These are phyloP conservation scores for Serendipita sp. DNA, from an alignment of 768 basidiomycete genomes.

Conservation along the genomic window DNA sequence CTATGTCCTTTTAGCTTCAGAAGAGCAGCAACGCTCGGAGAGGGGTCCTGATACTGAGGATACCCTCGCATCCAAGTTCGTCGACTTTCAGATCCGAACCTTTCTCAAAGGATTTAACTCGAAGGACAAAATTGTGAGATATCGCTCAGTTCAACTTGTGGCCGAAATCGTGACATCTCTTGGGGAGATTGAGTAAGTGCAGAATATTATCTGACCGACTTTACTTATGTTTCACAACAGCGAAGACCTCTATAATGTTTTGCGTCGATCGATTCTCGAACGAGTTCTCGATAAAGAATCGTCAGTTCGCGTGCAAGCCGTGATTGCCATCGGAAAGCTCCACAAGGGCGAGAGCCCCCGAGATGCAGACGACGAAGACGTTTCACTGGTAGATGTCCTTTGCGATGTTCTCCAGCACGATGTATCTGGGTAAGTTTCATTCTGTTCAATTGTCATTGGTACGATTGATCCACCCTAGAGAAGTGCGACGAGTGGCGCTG, in stretches of 20 bases:
- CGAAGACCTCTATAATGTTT: conserved; percentile 50
- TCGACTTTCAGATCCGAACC: conserved; percentile 48
- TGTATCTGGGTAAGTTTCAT: conserved; percentile 46
- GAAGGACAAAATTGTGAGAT: conserved; percentile 78
- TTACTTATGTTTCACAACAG: conserved; percentile 24
- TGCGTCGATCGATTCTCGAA: conserved; percentile 50
- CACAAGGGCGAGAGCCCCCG: conserved; percentile 48
- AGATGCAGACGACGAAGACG: conserved; percentile 32
- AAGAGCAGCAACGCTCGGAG: conserved; percentile 20
- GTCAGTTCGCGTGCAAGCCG: conserved; percentile 60
- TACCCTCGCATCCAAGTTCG: conserved; percentile 51
- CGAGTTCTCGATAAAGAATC: conserved; percentile 68
- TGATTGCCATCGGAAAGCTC: conserved; percentile 63
- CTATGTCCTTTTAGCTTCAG: conserved; percentile 17
- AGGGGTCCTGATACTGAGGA: conserved; percentile 37
- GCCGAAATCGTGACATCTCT: conserved; percentile 66
- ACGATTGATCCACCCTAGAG: conserved; percentile 27
- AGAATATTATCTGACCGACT: not conserved
- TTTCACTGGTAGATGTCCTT: conserved; percentile 42
- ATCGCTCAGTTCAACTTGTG: conserved; percentile 58
- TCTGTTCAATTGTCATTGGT: not conserved
- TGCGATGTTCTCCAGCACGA: conserved; percentile 55
- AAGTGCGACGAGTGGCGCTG: conserved; percentile 70
- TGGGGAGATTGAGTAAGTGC: conserved; percentile 69
- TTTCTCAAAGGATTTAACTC: conserved; percentile 63